phyloP scores from a whole-genome alignment of 1,284 basidiomycete species.

The Inonotus hispidus region DNA sequence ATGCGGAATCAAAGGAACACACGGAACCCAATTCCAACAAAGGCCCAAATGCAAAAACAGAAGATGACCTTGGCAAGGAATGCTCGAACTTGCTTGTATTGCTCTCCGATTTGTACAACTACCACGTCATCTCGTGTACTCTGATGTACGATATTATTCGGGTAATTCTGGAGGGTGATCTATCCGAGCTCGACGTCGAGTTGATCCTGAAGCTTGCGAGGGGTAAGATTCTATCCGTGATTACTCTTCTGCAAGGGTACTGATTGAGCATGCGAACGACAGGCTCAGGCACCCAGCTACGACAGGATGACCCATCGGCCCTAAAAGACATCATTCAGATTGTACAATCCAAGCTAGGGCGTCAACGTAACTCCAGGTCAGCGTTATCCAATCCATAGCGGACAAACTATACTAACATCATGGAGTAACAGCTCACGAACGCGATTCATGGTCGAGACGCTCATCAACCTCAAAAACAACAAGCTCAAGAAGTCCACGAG shows the following conservation, averaged over 20 bases:
- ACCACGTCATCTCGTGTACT: conserved; percentile 85
- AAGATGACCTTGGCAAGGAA: conserved; percentile 65
- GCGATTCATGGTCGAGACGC: conserved; percentile 90
- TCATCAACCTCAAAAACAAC: conserved; percentile 88
- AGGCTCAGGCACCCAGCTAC: conserved; percentile 64
- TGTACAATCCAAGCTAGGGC: conserved; percentile 67
- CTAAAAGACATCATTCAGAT: conserved; percentile 83
- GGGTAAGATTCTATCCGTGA: conserved; percentile 47
- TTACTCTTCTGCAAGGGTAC: neutral
- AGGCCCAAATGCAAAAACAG: conserved; percentile 24
- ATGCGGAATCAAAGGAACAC: conserved; percentile 25
- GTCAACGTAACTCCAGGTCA: conserved; percentile 57
- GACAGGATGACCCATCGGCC: conserved; percentile 83
- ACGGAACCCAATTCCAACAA: conserved; percentile 16
- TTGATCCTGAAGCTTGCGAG: conserved; percentile 81
- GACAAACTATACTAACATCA: neutral
- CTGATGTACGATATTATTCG: conserved; percentile 90
- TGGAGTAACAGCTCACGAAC: conserved; percentile 62
- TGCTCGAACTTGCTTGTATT: conserved; percentile 85
- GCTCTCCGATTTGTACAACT: conserved; percentile 92
- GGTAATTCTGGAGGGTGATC: conserved; percentile 58
- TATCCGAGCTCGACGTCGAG: conserved; percentile 83
- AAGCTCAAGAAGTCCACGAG: conserved; percentile 63
- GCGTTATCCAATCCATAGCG: neutral
- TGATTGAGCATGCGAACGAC: neutral